phyloP scores from a whole-genome alignment of 352 stramenopile genomes.

The Phytopythium kandeliae region DNA sequence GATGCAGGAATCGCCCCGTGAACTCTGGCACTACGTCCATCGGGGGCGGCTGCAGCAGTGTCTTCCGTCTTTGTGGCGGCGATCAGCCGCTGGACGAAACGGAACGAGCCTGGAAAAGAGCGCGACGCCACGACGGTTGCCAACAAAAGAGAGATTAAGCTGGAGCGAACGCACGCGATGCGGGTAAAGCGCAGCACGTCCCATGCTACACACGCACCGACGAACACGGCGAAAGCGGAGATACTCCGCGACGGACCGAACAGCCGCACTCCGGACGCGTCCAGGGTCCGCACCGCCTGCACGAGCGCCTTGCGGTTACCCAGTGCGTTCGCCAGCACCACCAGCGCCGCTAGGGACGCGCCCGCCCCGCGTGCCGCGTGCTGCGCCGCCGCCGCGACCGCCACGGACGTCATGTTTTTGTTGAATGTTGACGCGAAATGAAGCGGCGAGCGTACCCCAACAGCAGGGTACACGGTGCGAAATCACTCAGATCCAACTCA shows the following conservation, averaged over 20 bases:
- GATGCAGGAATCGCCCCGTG: slow-evolving; percentile 14
- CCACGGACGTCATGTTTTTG: neutral
- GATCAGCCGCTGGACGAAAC: slow-evolving; percentile 3
- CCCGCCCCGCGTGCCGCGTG: slow-evolving; percentile 29
- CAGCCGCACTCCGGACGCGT: slow-evolving; percentile 15
- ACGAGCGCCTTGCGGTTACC: slow-evolving; percentile 20
- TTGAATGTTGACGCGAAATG: slow-evolving; percentile 1
- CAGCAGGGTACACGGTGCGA: too few species aligned
- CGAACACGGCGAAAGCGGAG: slow-evolving; percentile 45
- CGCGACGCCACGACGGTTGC: too few species aligned
- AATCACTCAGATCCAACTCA: neutral
- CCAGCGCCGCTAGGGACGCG: slow-evolving; percentile 17
- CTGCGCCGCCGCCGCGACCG: slow-evolving; percentile 9
- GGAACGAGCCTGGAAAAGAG: slow-evolving; percentile 4
- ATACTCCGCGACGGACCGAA: slow-evolving; percentile 34
- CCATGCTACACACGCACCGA: slow-evolving; percentile 23
- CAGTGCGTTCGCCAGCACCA: slow-evolving; percentile 19
- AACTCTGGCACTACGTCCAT: neutral
- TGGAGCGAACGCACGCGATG: too few species aligned
- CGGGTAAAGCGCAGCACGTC: too few species aligned
- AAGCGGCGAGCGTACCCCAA: slow-evolving; percentile 1
- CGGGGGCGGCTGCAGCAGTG: neutral
- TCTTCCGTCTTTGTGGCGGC: slow-evolving; percentile 5
- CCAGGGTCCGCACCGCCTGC: slow-evolving; percentile 2
- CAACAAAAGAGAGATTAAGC: too few species aligned